phyloP scores from a whole-genome alignment of 163 green algal genomes.

The Chloroidium sp. region DNA sequence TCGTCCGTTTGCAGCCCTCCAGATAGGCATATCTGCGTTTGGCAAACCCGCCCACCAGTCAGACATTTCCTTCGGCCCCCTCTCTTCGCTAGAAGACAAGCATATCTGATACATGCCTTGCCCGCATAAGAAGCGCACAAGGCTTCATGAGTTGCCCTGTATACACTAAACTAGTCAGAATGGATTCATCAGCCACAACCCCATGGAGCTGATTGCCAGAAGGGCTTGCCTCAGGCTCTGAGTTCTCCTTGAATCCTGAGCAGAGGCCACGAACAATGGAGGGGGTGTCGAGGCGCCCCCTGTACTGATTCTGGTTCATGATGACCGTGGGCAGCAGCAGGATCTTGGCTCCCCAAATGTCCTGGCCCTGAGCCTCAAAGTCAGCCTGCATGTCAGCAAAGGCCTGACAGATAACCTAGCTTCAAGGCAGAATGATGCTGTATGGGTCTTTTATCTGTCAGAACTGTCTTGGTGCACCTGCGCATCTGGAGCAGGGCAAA shows the following conservation, averaged over 20 bases:
- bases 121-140: too few species aligned
- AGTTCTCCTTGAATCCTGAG: conserved; percentile 62
- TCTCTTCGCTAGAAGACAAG: too few species aligned
- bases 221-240: conserved; percentile 40
- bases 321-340: conserved; percentile 76
- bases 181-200: too few species aligned
- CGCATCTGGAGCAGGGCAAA: not conserved
- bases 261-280: conserved; percentile 76
- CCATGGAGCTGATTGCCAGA: too few species aligned
- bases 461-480: not conserved
- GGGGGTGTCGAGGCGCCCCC: conserved; percentile 46
- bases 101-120: too few species aligned
- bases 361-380: not conserved
- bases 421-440: not conserved
- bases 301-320: conserved; percentile 78
- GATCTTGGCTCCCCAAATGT: conserved; percentile 31
- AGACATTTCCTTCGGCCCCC: not conserved
- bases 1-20: conserved; percentile 34
- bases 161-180: too few species aligned
- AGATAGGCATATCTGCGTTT: conserved; percentile 27
- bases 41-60: not conserved
- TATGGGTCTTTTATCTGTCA: not conserved
- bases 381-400: conserved; percentile 6
- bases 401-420: not conserved
- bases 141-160: too few species aligned